phyloP scores from a whole-genome alignment of 805 yeast genomes.

The Wilhelminamyces savonicus region DNA sequence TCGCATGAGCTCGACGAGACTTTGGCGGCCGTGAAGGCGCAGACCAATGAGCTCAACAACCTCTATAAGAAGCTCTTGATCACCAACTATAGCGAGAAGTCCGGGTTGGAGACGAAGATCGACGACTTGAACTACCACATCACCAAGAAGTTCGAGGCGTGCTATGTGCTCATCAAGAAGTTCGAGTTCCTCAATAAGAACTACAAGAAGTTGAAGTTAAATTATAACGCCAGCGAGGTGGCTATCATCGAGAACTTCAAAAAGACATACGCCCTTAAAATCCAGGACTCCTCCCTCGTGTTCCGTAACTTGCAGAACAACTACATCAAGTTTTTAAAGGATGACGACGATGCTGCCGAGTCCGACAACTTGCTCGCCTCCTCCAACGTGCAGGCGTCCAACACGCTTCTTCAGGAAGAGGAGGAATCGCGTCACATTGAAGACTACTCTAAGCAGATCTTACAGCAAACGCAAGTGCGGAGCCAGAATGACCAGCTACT shows the following conservation, averaged over 20 bases:
- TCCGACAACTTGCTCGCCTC: not conserved
- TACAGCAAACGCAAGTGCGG: conserved; percentile 38
- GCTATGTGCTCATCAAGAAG: conserved; percentile 70
- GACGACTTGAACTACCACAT: conserved; percentile 71
- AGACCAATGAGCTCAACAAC: conserved; percentile 55
- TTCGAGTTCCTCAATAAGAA: conserved; percentile 40
- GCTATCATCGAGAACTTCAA: conserved; percentile 73
- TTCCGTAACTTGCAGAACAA: conserved; percentile 86
- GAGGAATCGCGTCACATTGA: conserved; percentile 37
- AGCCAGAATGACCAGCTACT: conserved; percentile 28
- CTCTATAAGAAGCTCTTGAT: conserved; percentile 77
- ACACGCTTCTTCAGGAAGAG: conserved; percentile 18
- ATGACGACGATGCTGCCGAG: conserved; percentile 61
- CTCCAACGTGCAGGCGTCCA: conserved; percentile 1
- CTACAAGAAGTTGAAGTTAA: conserved; percentile 35
- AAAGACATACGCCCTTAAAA: conserved; percentile 75
- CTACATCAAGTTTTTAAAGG: conserved; percentile 76
- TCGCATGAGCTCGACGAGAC: conserved; percentile 65
- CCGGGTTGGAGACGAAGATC: conserved; percentile 67
- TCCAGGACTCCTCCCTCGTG: conserved; percentile 70
- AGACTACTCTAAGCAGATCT: conserved; percentile 46
- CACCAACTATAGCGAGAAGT: conserved; percentile 83
- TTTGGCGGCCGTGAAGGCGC: conserved; percentile 44
- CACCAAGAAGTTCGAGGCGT: conserved; percentile 69
- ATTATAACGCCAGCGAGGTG: conserved; percentile 42